A percentile compares a stretch with the other conserved stretches of the same genome.
Conservation (phyloP, 2,329 filamentous ascomycete genomes). For the Diaporthe citri region DNA sequence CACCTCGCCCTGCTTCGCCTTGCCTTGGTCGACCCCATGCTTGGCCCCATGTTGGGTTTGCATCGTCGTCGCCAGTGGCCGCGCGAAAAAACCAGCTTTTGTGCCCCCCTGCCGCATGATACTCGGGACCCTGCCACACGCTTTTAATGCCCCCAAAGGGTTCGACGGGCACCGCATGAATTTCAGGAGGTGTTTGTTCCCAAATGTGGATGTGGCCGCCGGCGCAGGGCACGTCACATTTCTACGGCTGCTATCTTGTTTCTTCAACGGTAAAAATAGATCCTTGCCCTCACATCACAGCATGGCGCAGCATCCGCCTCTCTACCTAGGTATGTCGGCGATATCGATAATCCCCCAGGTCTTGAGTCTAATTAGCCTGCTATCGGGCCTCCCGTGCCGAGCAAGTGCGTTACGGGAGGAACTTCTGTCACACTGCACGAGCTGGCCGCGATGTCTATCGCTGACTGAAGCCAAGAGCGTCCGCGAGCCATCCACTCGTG, state of each 20-base stretch:
- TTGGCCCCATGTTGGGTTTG: slow-evolving; percentile 22
- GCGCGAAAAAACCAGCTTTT: slow-evolving; percentile 3
- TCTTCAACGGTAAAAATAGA: slow-evolving; percentile 18
- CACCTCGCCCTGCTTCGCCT: not conserved
- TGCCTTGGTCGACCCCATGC: slow-evolving; percentile 12
- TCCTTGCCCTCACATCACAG: slow-evolving; percentile 25
- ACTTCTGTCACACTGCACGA: not conserved
- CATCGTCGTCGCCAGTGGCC: slow-evolving; percentile 26
- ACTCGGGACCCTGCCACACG: not conserved
- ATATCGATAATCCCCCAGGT: slow-evolving; percentile 4
- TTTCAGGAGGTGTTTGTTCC: slow-evolving; percentile 7
- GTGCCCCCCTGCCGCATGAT: slow-evolving; percentile 12
- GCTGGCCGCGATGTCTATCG: not conserved
- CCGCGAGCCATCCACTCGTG: not conserved
- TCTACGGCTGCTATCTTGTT: not conserved
- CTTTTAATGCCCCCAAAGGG: slow-evolving; percentile 21
- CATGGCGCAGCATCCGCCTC: slow-evolving; percentile 23
- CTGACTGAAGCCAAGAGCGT: slow-evolving; percentile 2
- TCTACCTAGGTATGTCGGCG: not conserved
- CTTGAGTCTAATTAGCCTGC: not conserved
- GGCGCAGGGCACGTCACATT: slow-evolving; percentile 2
- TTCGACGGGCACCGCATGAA: slow-evolving; percentile 1
- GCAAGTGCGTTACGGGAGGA: not conserved
- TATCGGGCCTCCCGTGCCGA: slow-evolving; percentile 4
- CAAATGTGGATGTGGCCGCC: slow-evolving; percentile 22